Percentiles rank a stretch among this genome's conserved stretches.
These are phyloP conservation scores for Veloboletus limbatus DNA, from an alignment of 1,284 basidiomycete species.

Conservation along the genomic window DNA sequence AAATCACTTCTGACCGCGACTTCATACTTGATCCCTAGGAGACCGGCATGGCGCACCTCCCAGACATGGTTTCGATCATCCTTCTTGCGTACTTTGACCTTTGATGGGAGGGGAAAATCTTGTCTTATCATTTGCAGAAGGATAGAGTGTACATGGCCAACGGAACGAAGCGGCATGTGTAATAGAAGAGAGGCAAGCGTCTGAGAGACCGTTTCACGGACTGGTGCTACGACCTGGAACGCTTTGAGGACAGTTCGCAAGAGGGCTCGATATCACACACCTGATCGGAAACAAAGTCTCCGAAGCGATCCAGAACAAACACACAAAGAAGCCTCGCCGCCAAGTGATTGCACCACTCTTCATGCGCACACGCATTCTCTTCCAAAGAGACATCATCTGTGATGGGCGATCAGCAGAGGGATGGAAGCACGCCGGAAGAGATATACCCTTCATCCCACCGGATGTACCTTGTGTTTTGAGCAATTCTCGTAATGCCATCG, in stretches of 20 bases:
- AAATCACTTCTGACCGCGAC: constrained; percentile 90
- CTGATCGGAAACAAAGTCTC: constrained; percentile 96
- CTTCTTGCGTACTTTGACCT: constrained; percentile 39
- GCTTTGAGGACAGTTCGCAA: constrained; percentile 3
- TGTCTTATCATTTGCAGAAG: constrained; percentile 94
- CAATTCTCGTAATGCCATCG: constrained; percentile 88
- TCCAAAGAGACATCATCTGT: constrained; percentile 47
- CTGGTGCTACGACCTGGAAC: constrained; percentile 85
- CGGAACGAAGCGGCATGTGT: constrained; percentile 78
- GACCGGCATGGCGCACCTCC: constrained; percentile 96
- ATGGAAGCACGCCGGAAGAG: background rate
- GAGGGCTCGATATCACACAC: constrained; percentile 31
- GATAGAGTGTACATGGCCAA: constrained; percentile 78
- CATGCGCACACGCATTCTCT: constrained; percentile 69
- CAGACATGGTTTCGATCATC: constrained; percentile 74
- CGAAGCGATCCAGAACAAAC: constrained; percentile 95
- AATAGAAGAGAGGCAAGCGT: constrained; percentile 88
- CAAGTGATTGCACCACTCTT: constrained; percentile 86
- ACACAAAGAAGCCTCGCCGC: constrained; percentile 87
- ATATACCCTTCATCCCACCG: constrained; percentile 75
- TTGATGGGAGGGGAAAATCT: constrained; percentile 54
- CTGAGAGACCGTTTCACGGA: constrained; percentile 95
- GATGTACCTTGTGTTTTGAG: constrained; percentile 82
- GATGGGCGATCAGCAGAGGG: constrained; percentile 5
- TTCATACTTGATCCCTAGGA: constrained; percentile 97